Percentiles rank a stretch among this genome's conserved stretches.
Evolutionary conservation across 768 basidiomycete species (phyloP).

Genomic region (Mycena amicta): DNA sequence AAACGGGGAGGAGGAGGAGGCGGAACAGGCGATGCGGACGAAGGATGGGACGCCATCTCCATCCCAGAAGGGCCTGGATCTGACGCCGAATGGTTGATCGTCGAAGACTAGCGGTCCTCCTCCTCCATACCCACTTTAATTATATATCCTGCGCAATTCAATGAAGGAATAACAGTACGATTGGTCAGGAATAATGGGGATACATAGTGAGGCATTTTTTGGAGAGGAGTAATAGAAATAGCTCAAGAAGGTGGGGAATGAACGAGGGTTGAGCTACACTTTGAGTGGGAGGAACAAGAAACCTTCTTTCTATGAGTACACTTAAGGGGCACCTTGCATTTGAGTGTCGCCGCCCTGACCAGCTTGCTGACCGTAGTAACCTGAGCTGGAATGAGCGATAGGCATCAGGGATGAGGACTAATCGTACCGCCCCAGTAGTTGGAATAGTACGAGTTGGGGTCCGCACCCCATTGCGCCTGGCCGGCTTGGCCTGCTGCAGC

Average conservation of each 20-base stretch:
- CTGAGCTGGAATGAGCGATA: conserved; percentile 47
- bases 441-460: conserved; percentile 75
- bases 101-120: conserved; percentile 43
- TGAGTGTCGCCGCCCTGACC: conserved; percentile 59
- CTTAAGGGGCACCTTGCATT: conserved; percentile 53
- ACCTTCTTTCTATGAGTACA: conserved; percentile 22
- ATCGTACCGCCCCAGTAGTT: conserved; percentile 83
- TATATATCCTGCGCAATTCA: conserved; percentile 26
- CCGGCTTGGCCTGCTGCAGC: conserved; percentile 58
- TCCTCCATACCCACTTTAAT: conserved; percentile 37
- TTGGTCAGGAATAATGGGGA: conserved; percentile 23
- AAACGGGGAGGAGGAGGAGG: conserved; percentile 66
- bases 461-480: conserved; percentile 78
- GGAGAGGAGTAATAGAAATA: conserved; percentile 7
- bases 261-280: conserved; percentile 25
- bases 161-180: conserved; percentile 5
- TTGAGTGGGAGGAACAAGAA: conserved; percentile 22
- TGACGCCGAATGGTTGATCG: conserved; percentile 91
- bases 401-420: not conserved
- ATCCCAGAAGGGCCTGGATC: conserved; percentile 68
- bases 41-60: conserved; percentile 79
- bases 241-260: conserved; percentile 17
- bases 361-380: conserved; percentile 81
- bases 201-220: conserved; percentile 29
- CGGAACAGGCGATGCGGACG: conserved; percentile 48